phyloP scores from a whole-genome alignment of 495 filamentous ascomycete genomes.

The Oidiodendron maius region DNA sequence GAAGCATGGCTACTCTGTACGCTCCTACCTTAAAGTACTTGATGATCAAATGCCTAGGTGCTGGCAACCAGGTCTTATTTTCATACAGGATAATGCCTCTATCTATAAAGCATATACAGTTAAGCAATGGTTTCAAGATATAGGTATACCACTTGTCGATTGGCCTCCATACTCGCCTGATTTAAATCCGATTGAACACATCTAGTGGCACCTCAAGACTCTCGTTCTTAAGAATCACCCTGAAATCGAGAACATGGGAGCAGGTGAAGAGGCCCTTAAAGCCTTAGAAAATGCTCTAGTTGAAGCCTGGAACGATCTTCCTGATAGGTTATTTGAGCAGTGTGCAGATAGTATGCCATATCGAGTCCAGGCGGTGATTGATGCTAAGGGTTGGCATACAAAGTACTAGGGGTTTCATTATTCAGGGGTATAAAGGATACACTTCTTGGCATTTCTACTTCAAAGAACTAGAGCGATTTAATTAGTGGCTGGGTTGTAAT shows the following conservation, averaged over 20 bases:
- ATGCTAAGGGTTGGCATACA: conserved; percentile 17
- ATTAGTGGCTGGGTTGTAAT: background rate
- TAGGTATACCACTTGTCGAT: conserved; percentile 9
- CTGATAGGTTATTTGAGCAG: conserved; percentile 10
- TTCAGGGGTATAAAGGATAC: background rate
- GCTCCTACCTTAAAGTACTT: conserved; percentile 10
- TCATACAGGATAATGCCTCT: conserved; percentile 14
- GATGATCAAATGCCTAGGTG: conserved; percentile 2
- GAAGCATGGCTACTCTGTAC: conserved; percentile 14
- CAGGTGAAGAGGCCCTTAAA: conserved; percentile 11
- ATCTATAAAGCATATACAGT: conserved; percentile 8
- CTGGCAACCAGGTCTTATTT: conserved; percentile 7
- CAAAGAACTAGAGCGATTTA: background rate
- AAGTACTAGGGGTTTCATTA: conserved; percentile 14
- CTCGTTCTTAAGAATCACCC: conserved; percentile 14
- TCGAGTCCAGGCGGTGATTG: conserved; percentile 7
- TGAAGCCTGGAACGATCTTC: conserved; percentile 11
- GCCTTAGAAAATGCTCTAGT: conserved; percentile 11
- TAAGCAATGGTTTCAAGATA: conserved; percentile 10
- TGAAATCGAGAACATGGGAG: conserved; percentile 10
- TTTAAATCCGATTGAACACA: conserved; percentile 21
- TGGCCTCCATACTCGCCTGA: conserved; percentile 20
- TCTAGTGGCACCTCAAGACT: conserved; percentile 16
- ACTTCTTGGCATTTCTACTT: background rate
- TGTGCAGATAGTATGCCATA: conserved; percentile 14